Evolutionary conservation across 495 filamentous ascomycete species (phyloP).

Genomic region (Penicillium nucicola): DNA sequence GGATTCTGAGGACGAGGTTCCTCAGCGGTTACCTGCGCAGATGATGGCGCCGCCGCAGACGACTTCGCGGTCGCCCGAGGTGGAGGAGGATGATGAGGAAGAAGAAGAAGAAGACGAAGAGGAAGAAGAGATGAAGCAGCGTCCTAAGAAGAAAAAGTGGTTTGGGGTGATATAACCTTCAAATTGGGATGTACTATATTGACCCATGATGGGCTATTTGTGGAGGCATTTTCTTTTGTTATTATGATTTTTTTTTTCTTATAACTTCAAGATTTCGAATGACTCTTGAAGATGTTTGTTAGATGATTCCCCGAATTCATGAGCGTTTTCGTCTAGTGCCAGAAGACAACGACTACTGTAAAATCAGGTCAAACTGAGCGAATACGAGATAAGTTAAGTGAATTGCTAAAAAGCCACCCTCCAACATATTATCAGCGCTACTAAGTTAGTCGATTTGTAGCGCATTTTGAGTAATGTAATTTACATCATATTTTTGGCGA

Average conservation of each 20-base stretch:
- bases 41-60: conserved; percentile 12
- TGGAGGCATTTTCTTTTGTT: neutral
- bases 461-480: too few relatives aligned
- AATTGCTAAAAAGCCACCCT: too few relatives aligned
- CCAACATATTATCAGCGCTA: too few relatives aligned
- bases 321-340: neutral
- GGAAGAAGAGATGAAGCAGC: conserved; percentile 21
- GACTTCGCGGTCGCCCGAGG: conserved; percentile 9
- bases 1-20: conserved; percentile 15
- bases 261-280: conserved; percentile 7
- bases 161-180: conserved; percentile 27
- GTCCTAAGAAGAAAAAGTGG: conserved; percentile 34
- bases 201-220: neutral
- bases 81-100: neutral
- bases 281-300: neutral
- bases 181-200: conserved; percentile 17
- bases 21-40: conserved; percentile 17
- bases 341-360: too few relatives aligned
- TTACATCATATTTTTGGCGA: too few relatives aligned
- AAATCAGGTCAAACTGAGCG: too few relatives aligned
- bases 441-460: too few relatives aligned
- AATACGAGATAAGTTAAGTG: too few relatives aligned
- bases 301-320: conserved; percentile 1
- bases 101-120: too few relatives aligned
- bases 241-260: neutral